Percentiles rank a stretch among this genome's conserved stretches.
Evolutionary conservation across 2,329 filamentous ascomycete genomes (phyloP).

Genomic region (Tolypocladium pustulatum): DNA sequence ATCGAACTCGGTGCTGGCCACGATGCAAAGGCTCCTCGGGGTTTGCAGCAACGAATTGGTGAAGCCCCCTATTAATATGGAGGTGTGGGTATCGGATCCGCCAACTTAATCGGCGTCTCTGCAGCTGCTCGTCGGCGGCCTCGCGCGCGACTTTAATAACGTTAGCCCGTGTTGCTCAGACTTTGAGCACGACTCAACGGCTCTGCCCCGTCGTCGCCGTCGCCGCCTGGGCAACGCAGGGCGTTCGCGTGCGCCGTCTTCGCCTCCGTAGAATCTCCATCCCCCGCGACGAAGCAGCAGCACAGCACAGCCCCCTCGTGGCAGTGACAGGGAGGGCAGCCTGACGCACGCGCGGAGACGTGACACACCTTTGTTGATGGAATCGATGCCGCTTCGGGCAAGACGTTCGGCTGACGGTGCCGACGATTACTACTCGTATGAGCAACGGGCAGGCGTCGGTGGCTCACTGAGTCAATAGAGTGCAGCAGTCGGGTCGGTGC

Average conservation of each 20-base stretch:
- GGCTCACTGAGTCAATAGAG: background rate
- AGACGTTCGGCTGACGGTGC: background rate
- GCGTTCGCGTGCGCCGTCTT: background rate
- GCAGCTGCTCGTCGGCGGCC: background rate
- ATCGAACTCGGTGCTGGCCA: background rate
- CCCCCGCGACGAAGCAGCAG: background rate
- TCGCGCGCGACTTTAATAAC: no score
- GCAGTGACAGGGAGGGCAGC: background rate
- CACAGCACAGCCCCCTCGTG: background rate
- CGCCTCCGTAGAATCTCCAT: background rate
- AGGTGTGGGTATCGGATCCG: background rate
- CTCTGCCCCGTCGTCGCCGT: background rate
- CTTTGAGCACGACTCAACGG: background rate
- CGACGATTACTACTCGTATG: background rate
- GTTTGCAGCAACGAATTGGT: background rate
- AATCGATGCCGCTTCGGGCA: background rate
- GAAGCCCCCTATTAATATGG: background rate
- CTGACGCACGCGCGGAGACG: background rate
- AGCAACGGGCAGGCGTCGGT: background rate
- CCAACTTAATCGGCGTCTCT: background rate
- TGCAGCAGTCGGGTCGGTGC: background rate
- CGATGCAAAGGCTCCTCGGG: background rate
- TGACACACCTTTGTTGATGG: background rate
- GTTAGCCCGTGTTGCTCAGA: no score
- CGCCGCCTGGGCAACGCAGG: background rate